phyloP scores from a whole-genome alignment of 2,329 filamentous ascomycete species.

The Fusarium tjaetaba region DNA sequence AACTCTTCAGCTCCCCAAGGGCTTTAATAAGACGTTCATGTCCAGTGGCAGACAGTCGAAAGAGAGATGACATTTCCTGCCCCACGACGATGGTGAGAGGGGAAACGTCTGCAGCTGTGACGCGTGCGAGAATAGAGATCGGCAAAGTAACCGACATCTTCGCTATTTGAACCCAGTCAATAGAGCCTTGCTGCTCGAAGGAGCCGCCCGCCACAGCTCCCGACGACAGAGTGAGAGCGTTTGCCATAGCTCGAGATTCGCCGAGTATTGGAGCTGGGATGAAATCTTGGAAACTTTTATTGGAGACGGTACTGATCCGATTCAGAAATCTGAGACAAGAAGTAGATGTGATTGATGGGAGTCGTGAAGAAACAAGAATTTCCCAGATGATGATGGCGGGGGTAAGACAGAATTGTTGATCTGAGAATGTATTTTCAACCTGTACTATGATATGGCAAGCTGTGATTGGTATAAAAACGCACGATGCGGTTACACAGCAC shows the following conservation, averaged over 20 bases:
- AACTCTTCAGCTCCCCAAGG: not conserved
- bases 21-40: rapidly evolving
- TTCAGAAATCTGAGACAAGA: too few relatives aligned
- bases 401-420: too few relatives aligned
- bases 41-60: rapidly evolving
- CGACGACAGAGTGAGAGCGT: rapidly evolving
- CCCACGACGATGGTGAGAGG: rapidly evolving
- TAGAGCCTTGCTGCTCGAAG: not conserved
- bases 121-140: not conserved
- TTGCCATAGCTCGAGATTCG: not conserved
- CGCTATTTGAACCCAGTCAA: not conserved
- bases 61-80: not conserved
- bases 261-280: too few relatives aligned
- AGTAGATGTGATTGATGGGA: too few relatives aligned
- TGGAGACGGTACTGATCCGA: too few relatives aligned
- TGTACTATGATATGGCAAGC: too few relatives aligned
- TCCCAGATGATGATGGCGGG: too few relatives aligned
- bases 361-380: too few relatives aligned
- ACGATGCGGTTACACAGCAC: too few relatives aligned
- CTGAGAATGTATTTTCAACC: too few relatives aligned
- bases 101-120: rapidly evolving
- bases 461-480: too few relatives aligned
- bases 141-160: rapidly evolving
- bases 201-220: rapidly evolving
- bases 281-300: too few relatives aligned